Base-by-base conservation (phyloP, 371 early-diverging fungal species). In the Syncephalastrum contaminatum region DNA sequence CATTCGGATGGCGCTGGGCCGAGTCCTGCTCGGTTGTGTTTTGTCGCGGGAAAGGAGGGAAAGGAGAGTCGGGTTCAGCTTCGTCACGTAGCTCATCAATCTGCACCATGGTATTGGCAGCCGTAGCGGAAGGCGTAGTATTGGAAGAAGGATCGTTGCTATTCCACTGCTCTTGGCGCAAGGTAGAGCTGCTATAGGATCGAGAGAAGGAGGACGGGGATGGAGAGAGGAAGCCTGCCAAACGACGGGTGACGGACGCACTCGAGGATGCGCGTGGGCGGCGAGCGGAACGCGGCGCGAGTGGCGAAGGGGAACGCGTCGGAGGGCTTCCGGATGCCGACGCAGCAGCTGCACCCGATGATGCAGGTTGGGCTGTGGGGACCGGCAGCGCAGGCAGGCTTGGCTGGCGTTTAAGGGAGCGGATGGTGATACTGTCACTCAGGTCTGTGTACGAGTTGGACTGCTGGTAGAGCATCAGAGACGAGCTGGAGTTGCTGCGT, bases 221-320 rank as follows among this genome's bases (percentile, higher is more conserved):
- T 1, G 58, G 54, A 12, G 54, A 57, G 18, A 63, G 25, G 18
- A 63, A 53, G n/a, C 51, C 50, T 8, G 63, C 52, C 14, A 63
- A 21, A 21, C 63, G 53, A 14, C 42, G 48, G 14, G 63, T 63
- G 25, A 63, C 58, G 3, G 63, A 63, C 4, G 63, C 58, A 25
- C 54, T 63, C 14, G 63, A 63, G 4, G 58, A 57, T 39, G 63
- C 63, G 30, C 63, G 24, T 12, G 58, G 63, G 15, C 63, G 53
- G 18, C 45, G 56, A 13, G 45, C 52, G 14, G 39, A 42, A 10
- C 30, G 63, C 14, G 58, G 48, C 10, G 30, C 16, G n/a, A 20
- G 58, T 25, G 24, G 52, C 19, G 51, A 53, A 41, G 30, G 44
- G 21, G 53, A 25, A 41, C 25, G 21, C 27, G 54, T 27, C 48